Conservation (phyloP, 2,329 filamentous ascomycete genomes). For the Xylaria sp. region DNA sequence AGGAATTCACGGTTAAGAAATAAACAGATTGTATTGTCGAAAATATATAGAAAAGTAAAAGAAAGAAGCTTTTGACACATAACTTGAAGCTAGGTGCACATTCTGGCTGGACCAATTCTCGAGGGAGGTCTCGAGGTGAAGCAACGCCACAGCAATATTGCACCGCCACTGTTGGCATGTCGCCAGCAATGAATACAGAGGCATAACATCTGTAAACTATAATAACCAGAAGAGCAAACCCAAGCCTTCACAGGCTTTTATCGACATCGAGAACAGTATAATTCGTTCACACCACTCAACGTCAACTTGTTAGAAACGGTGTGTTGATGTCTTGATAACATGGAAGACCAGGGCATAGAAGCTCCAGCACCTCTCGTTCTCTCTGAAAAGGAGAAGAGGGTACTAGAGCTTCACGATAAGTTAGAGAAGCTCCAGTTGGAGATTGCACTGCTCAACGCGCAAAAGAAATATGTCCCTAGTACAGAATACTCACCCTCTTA, state of each 20-base stretch:
- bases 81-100: background rate
- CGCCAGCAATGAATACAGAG: background rate
- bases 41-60: too few species aligned
- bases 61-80: too few species aligned
- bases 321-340: conserved; percentile 13
- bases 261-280: background rate
- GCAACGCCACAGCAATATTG: background rate
- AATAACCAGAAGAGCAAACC: background rate
- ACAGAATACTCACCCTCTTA: conserved; percentile 16
- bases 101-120: background rate
- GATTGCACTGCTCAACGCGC: conserved; percentile 71
- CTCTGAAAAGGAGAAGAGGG: conserved; percentile 72
- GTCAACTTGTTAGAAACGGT: background rate
- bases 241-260: background rate
- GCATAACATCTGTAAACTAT: background rate
- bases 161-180: background rate
- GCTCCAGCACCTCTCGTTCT: conserved; percentile 61
- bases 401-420: conserved; percentile 77
- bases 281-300: background rate
- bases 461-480: conserved; percentile 55
- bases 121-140: background rate
- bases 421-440: conserved; percentile 78
- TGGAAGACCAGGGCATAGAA: conserved; percentile 48
- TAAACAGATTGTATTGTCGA: too few species aligned
- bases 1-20: too few species aligned